These are phyloP conservation scores for Yamadazyma takamatsuzukensis DNA, from an alignment of 805 yeast species.

Conservation along the genomic window DNA sequence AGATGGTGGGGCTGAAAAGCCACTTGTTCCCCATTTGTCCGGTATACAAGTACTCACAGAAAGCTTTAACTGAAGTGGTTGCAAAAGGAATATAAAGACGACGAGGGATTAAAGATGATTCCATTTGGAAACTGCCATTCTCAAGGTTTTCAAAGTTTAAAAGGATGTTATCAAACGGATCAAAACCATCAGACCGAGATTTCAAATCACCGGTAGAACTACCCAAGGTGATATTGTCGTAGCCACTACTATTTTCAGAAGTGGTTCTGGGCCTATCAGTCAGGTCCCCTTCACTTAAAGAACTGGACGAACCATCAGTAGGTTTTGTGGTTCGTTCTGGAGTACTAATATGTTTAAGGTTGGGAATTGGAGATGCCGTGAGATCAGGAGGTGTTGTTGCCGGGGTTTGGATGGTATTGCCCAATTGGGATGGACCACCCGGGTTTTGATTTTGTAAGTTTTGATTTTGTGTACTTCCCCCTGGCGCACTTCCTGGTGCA, in stretches of 20 bases:
- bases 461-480: too few species aligned
- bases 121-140: conserved; percentile 38
- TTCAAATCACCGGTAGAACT: too few species aligned
- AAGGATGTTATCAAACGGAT: conserved; percentile 10
- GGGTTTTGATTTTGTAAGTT: too few species aligned
- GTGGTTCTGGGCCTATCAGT: too few species aligned
- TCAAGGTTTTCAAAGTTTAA: conserved; percentile 32
- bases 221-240: too few species aligned
- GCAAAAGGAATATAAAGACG: conserved; percentile 66
- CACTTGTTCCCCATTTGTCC: conserved; percentile 78
- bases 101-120: conserved; percentile 65
- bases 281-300: too few species aligned
- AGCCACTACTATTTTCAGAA: too few species aligned
- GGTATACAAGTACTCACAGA: conserved; percentile 70
- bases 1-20: conserved; percentile 65
- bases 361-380: conserved; percentile 16
- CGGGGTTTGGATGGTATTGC: conserved; percentile 1
- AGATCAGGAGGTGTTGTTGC: conserved; percentile 13
- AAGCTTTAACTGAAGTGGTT: conserved; percentile 57
- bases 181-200: conserved; percentile 5
- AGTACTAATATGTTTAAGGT: conserved; percentile 13
- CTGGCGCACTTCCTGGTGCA: too few species aligned
- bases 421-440: too few species aligned
- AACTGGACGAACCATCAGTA: not conserved
- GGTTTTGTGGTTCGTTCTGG: not conserved